Base-by-base conservation (phyloP, 1,284 basidiomycete species). In the Porodaedalea pini region DNA sequence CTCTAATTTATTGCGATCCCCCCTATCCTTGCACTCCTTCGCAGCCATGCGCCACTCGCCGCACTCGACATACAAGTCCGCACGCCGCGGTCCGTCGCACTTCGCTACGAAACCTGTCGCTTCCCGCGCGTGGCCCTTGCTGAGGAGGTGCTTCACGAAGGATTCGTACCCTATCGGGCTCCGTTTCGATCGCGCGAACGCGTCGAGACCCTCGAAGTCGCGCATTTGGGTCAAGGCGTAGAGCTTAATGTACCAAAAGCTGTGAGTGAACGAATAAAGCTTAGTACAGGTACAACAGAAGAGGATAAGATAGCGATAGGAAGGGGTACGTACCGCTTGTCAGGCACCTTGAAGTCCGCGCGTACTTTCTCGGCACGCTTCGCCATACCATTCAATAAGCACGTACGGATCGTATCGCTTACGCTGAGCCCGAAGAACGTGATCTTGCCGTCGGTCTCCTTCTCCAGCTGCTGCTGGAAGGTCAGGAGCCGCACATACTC, bases 161-260 rank as follows among this genome's bases (percentile, higher is more conserved):
- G 90, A 84, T 69, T 96, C 93, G 67, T 95, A 98, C 2, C 97
- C 96, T 61, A 98, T 97, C 0, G 97, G 95, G 69, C 90, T 93
- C 64, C 92, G 85, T 70, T 86, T 94, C 44, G 85, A 87, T 65
- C 86, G 88, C 0, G 92, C 83, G 68, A 97, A 95, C 0, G 78
- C 68, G 56, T 97, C 93, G 4, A 98, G 77, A 1, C 79, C 85
- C 32, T 92, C 88, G 72, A 94, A 97, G 69, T 96, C 92, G 55
- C 84, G 78, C 8, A 81, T 76, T n/a, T 80, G 76, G 2, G 88
- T 87, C 53, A 97, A 72, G 0, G 92, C 88, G 60, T 92, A 83
- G 8, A 98, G 73, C 70, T 96, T 97, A 63, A 93, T 70, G 73
- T 93, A 90, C 93, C 93, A 97, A 73, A 92, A 98, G 36, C 92